phyloP scores from a whole-genome alignment of 2,329 filamentous ascomycete species.

The Exophiala oligosperma region DNA sequence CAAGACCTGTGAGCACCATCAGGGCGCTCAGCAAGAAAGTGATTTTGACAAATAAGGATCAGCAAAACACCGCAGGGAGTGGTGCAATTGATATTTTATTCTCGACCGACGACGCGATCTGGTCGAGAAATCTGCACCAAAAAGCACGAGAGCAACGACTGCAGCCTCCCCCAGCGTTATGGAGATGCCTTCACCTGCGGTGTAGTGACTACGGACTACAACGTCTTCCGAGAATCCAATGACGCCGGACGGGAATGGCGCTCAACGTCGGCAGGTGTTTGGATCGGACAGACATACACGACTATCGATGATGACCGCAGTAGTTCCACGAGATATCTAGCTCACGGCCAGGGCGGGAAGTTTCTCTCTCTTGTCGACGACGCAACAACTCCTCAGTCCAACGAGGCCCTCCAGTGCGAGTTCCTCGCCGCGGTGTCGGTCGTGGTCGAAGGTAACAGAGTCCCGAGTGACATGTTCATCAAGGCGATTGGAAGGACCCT shows the following conservation, averaged over 20 bases:
- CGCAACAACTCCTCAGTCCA: background rate
- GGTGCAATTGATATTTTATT: too few species aligned
- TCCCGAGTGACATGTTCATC: constrained; percentile 2
- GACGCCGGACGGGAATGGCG: constrained; percentile 3
- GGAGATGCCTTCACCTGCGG: background rate
- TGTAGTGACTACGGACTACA: background rate
- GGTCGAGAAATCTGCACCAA: too few species aligned
- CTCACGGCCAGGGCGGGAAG: background rate
- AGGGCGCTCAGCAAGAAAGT: too few species aligned
- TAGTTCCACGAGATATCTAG: background rate
- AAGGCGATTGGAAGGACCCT: background rate
- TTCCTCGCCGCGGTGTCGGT: constrained; percentile 2
- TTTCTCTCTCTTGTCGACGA: background rate
- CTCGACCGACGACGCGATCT: too few species aligned
- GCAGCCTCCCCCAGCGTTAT: too few species aligned
- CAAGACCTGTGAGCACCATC: too few species aligned
- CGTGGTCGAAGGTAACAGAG: constrained; percentile 5
- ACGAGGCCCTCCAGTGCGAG: constrained; percentile 6
- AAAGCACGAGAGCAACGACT: too few species aligned
- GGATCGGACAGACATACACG: background rate
- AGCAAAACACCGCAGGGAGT: too few species aligned
- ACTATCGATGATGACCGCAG: background rate
- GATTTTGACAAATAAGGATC: too few species aligned
- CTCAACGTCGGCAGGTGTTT: constrained; percentile 7
- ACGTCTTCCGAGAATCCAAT: background rate